Conservation (phyloP, 805 yeast species). For the Saturnispora ahearnii region DNA sequence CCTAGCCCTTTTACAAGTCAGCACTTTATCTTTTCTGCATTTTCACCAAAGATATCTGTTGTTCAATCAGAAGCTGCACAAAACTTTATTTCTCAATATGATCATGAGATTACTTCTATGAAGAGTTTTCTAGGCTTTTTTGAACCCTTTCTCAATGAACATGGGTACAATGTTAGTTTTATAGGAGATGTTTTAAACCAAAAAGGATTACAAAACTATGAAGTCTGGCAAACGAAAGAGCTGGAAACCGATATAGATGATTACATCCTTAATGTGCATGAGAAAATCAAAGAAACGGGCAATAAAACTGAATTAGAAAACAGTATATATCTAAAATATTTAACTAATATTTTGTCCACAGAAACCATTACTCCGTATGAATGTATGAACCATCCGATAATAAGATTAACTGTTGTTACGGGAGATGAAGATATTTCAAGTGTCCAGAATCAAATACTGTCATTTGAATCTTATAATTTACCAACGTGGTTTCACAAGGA, state of each 20-base stretch:
- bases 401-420: slow-evolving; percentile 61
- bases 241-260: slow-evolving; percentile 3
- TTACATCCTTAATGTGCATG: background rate
- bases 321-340: slow-evolving; percentile 47
- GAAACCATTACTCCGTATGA: slow-evolving; percentile 67
- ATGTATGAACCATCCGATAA: slow-evolving; percentile 77
- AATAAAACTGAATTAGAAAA: slow-evolving; percentile 25
- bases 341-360: slow-evolving; percentile 51
- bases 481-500: slow-evolving; percentile 62
- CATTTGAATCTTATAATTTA: slow-evolving; percentile 37
- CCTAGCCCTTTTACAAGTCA: slow-evolving; percentile 22
- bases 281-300: background rate
- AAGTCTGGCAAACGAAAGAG: background rate
- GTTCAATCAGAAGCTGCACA: slow-evolving; percentile 20
- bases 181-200: slow-evolving; percentile 7
- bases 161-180: slow-evolving; percentile 7
- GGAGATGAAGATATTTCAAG: slow-evolving; percentile 41
- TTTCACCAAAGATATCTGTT: slow-evolving; percentile 28
- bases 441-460: slow-evolving; percentile 50
- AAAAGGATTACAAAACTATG: background rate
- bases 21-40: slow-evolving; percentile 23
- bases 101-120: slow-evolving; percentile 9
- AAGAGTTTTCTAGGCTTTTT: slow-evolving; percentile 22
- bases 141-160: slow-evolving; percentile 10
- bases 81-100: background rate